Evolutionary conservation across 1,284 basidiomycete species (phyloP).

Genomic region (Fomitopsis betulina): DNA sequence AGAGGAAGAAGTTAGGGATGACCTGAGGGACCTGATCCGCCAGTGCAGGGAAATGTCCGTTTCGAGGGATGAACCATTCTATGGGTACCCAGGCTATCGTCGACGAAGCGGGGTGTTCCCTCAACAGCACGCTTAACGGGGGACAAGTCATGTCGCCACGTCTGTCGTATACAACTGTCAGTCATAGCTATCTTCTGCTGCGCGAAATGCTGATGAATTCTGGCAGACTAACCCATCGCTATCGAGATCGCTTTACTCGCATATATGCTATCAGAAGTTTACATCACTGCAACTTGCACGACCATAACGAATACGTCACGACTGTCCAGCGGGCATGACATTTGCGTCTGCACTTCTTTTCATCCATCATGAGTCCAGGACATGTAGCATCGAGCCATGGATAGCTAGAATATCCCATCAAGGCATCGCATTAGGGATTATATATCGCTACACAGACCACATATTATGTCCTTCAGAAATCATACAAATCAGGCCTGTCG

Average conservation of each 20-base stretch:
- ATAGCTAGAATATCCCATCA: background rate
- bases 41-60: conserved; percentile 44
- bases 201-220: background rate
- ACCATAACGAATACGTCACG: background rate
- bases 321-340: background rate
- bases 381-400: background rate
- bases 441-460: background rate
- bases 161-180: background rate
- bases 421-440: background rate
- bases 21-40: conserved; percentile 39
- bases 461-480: conserved; percentile 34
- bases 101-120: background rate
- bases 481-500: conserved; percentile 62
- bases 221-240: background rate
- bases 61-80: background rate
- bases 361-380: background rate
- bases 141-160: background rate
- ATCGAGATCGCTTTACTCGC: background rate
- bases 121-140: background rate
- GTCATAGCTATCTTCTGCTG: background rate
- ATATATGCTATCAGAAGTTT: background rate
- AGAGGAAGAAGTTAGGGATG: conserved; percentile 26
- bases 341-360: background rate
- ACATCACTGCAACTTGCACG: background rate
- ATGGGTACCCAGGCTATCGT: conserved; percentile 1